phyloP scores from a whole-genome alignment of 805 yeast genomes.

The Candida michaelii region DNA sequence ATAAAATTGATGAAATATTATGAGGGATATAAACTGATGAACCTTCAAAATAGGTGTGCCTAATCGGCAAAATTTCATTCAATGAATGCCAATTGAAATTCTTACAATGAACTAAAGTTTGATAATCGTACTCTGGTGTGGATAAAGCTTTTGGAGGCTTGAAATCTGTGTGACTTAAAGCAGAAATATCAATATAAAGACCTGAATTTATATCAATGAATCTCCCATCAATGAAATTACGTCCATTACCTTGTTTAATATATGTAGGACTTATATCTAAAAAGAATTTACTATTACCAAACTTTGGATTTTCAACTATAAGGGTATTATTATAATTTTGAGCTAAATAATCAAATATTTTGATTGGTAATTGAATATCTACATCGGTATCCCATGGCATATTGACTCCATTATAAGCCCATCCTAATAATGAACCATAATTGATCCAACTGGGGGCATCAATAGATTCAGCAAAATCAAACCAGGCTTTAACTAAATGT shows the following conservation, averaged over 20 bases:
- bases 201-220: constrained; percentile 41
- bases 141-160: constrained; percentile 18
- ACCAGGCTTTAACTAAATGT: constrained; percentile 38
- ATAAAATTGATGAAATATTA: constrained; percentile 29
- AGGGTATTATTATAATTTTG: constrained; percentile 23
- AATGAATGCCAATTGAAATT: constrained; percentile 41
- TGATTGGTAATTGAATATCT: constrained; percentile 29
- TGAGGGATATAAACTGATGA: constrained; percentile 36
- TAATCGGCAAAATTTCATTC: constrained; percentile 34
- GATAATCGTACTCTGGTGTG: constrained; percentile 12
- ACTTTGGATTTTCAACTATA: constrained; percentile 29
- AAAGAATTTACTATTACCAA: constrained; percentile 28
- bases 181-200: constrained; percentile 45
- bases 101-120: constrained; percentile 35
- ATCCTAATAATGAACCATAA: constrained; percentile 29
- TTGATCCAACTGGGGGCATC: constrained; percentile 30
- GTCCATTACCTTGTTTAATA: constrained; percentile 42
- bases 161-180: constrained; percentile 29
- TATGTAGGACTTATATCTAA: constrained; percentile 28
- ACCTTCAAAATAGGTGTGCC: constrained; percentile 39
- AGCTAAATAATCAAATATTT: constrained; percentile 24
- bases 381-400: constrained; percentile 36
- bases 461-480: constrained; percentile 33
- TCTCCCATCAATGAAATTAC: constrained; percentile 36
- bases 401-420: constrained; percentile 32